These are phyloP conservation scores for Exophiala sp. DNA, from an alignment of 2,329 filamentous ascomycete species.

Conservation along the genomic window DNA sequence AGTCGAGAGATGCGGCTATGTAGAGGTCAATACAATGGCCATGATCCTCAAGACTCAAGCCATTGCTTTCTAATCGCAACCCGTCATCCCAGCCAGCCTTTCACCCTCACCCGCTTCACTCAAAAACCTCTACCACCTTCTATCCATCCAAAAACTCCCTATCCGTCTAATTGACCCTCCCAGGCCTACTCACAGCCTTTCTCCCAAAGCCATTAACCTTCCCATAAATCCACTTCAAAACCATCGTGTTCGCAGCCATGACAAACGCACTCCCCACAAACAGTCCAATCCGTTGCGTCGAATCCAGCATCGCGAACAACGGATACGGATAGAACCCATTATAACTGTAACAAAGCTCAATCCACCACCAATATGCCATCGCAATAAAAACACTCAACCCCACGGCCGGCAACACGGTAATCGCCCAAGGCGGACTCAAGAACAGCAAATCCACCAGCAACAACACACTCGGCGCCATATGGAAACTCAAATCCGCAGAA, in stretches of 20 bases:
- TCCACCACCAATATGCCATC: slow-evolving; percentile 62
- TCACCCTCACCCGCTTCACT: too few species aligned
- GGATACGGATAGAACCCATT: slow-evolving; percentile 75
- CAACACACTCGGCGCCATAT: slow-evolving; percentile 53
- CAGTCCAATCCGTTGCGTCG: slow-evolving; percentile 62
- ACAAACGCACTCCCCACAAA: slow-evolving; percentile 67
- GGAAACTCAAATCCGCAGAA: slow-evolving; percentile 43
- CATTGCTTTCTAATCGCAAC: too few species aligned
- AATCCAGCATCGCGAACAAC: slow-evolving; percentile 67
- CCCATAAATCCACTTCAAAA: slow-evolving; percentile 68
- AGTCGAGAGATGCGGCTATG: too few species aligned
- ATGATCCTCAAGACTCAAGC: too few species aligned
- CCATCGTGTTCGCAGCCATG: slow-evolving; percentile 68
- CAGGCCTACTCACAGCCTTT: slow-evolving; percentile 17
- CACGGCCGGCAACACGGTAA: slow-evolving; percentile 51
- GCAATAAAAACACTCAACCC: slow-evolving; percentile 50
- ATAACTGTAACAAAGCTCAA: slow-evolving; percentile 56
- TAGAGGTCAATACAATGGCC: too few species aligned
- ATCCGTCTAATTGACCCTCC: slow-evolving; percentile 15
- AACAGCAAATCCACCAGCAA: slow-evolving; percentile 55
- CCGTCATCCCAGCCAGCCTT: too few species aligned
- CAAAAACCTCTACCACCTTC: too few species aligned
- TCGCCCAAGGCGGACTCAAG: slow-evolving; percentile 60
- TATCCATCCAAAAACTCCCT: too few species aligned
- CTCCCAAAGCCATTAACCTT: slow-evolving; percentile 40